Evolutionary conservation across 2,329 filamentous ascomycete genomes (phyloP).

Genomic region (Sarocladium strictum): DNA sequence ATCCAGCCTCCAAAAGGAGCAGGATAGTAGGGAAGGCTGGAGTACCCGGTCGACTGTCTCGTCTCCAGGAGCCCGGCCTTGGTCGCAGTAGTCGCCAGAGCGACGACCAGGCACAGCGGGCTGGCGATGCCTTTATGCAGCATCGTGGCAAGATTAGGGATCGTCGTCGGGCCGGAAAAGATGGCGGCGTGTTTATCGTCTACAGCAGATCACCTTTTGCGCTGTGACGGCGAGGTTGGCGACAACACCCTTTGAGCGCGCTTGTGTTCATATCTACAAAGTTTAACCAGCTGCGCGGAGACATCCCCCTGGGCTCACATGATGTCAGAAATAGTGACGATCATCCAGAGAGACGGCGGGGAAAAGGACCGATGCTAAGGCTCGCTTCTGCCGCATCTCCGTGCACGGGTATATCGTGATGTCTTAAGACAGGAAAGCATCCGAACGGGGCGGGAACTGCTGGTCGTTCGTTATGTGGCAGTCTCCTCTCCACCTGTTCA

Average conservation of each 20-base stretch:
- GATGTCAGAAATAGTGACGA: slow-evolving; percentile 1
- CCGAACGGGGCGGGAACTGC: too few relatives aligned
- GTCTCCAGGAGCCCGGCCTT: neutral
- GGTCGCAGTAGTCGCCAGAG: neutral
- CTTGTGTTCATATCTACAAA: slow-evolving; percentile 3
- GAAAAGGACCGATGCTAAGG: neutral
- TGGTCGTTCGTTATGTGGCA: too few relatives aligned
- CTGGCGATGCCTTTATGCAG: neutral
- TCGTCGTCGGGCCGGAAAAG: neutral
- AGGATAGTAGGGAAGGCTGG: slow-evolving; percentile 59
- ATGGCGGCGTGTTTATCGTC: neutral
- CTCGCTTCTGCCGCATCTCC: neutral
- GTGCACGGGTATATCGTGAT: neutral
- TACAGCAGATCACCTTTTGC: too few relatives aligned
- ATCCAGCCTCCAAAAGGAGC: slow-evolving; percentile 67
- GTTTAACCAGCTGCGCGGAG: neutral
- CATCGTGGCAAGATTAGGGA: neutral
- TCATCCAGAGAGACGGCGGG: neutral
- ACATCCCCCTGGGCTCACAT: neutral
- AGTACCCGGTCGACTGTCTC: slow-evolving; percentile 21
- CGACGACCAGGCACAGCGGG: neutral
- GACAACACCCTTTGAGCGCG: too few relatives aligned
- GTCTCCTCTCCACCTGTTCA: too few relatives aligned
- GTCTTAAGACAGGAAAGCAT: neutral
- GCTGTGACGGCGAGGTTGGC: too few relatives aligned